Evolutionary conservation across 345 rosid genomes (phyloP).

Genomic region (Draba incana): DNA sequence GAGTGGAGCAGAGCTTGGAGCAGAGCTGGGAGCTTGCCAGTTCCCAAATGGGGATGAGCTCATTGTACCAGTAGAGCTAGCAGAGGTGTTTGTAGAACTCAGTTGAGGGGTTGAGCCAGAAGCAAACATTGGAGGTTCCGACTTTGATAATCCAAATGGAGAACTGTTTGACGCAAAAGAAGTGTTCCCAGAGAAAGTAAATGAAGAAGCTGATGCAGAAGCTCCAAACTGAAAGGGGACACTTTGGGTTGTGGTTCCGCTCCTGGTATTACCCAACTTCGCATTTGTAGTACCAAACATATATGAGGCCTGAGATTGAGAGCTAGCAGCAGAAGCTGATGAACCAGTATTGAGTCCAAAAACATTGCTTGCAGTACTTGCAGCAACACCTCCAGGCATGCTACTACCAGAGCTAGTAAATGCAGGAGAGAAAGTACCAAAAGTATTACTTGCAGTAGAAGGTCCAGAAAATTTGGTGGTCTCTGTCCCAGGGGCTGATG

Average conservation of each 20-base stretch:
- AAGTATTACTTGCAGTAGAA: constrained; percentile 41
- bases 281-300: constrained; percentile 47
- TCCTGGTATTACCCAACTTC: constrained; percentile 50
- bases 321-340: constrained; percentile 44
- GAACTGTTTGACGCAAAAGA: constrained; percentile 52
- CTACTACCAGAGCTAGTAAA: constrained; percentile 44
- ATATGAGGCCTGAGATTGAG: constrained; percentile 53
- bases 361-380: constrained; percentile 40
- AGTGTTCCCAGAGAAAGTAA: constrained; percentile 50
- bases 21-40: constrained; percentile 56
- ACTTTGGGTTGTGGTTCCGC: constrained; percentile 56
- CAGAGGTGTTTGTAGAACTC: constrained; percentile 47
- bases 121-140: constrained; percentile 47
- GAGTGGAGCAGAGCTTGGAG: constrained; percentile 41
- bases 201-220: constrained; percentile 56
- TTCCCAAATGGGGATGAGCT: constrained; percentile 54
- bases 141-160: constrained; percentile 53
- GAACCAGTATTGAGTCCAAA: constrained; percentile 56
- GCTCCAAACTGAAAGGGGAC: constrained; percentile 55
- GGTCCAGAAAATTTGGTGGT: constrained; percentile 36
- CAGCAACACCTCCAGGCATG: constrained; percentile 37
- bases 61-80: constrained; percentile 50
- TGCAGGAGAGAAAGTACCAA: constrained; percentile 46
- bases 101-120: constrained; percentile 57
- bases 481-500: constrained; percentile 33